Evolutionary conservation across 2,329 filamentous ascomycete genomes (phyloP).

Genomic region (Scedosporium minutisporum): DNA sequence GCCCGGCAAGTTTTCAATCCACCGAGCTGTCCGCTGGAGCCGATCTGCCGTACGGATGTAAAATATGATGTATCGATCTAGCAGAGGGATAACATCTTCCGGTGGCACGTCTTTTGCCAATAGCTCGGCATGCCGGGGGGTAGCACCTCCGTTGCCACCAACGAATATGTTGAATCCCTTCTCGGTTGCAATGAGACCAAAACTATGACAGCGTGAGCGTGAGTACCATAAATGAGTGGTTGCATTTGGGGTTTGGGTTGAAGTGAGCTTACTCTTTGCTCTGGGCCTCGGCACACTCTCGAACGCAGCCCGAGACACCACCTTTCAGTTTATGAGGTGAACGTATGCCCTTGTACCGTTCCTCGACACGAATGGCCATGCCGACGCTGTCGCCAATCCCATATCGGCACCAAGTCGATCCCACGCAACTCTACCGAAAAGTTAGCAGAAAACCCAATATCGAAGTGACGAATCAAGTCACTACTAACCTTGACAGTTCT

Average conservation of each 20-base stretch:
- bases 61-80: slow-evolving; percentile 86
- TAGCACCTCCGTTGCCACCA: slow-evolving; percentile 80
- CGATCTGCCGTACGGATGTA: slow-evolving; percentile 90
- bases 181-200: slow-evolving; percentile 81
- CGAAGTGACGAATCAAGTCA: not conserved
- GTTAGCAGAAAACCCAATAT: not conserved
- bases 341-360: slow-evolving; percentile 87
- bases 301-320: slow-evolving; percentile 81
- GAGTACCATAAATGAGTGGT: not conserved
- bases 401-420: slow-evolving; percentile 83
- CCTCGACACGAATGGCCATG: slow-evolving; percentile 78
- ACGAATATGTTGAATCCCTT: slow-evolving; percentile 93
- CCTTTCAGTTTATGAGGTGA: slow-evolving; percentile 86
- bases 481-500: slow-evolving; percentile 61
- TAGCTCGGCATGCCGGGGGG: slow-evolving; percentile 71
- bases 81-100: slow-evolving; percentile 69
- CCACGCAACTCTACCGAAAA: slow-evolving; percentile 59
- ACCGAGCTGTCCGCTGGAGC: slow-evolving; percentile 78
- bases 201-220: slow-evolving; percentile 35
- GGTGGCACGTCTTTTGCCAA: slow-evolving; percentile 79
- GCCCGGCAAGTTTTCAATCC: slow-evolving; percentile 76
- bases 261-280: slow-evolving; percentile 65
- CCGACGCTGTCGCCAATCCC: slow-evolving; percentile 85
- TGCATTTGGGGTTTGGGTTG: not conserved
- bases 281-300: slow-evolving; percentile 86